Percentiles rank a stretch among this genome's conserved stretches.
Conservation (phyloP, 2,329 filamentous ascomycete genomes). For the Aspergillus sojae region DNA sequence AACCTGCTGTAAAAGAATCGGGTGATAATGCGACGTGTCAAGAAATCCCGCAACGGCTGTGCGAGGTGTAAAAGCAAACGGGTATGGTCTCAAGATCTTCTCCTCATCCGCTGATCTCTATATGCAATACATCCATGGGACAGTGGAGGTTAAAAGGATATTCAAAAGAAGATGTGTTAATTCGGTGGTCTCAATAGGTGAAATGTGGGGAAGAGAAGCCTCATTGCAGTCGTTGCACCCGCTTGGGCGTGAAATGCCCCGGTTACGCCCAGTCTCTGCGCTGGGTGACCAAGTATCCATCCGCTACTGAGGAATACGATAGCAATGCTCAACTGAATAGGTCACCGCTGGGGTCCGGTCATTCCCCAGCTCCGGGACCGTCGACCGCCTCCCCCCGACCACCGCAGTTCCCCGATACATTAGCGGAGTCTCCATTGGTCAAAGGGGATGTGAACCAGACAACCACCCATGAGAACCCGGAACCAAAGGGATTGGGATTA, state of each 20-base stretch:
- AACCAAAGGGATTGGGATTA: conserved; percentile 16
- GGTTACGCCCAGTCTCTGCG: conserved; percentile 41
- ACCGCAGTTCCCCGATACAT: conserved; percentile 10
- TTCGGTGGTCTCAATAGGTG: conserved; percentile 28
- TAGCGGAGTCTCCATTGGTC: conserved; percentile 13
- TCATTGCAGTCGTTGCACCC: conserved; percentile 41
- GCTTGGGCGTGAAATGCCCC: conserved; percentile 40
- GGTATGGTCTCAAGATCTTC: conserved; percentile 25
- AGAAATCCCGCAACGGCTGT: conserved; percentile 47
- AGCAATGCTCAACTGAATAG: conserved; percentile 11
- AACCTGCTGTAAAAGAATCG: conserved; percentile 43
- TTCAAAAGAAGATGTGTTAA: neutral
- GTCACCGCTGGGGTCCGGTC: conserved; percentile 4
- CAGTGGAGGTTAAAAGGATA: neutral
- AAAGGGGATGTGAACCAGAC: conserved; percentile 10
- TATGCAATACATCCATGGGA: neutral
- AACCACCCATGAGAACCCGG: neutral
- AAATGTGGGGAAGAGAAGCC: conserved; percentile 47
- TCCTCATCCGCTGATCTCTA: conserved; percentile 4
- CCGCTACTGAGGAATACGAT: conserved; percentile 15
- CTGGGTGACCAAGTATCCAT: conserved; percentile 39
- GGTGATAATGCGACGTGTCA: conserved; percentile 47
- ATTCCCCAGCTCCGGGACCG: neutral
- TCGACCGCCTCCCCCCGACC: neutral
- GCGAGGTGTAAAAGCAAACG: conserved; percentile 46